Evolutionary conservation across 805 yeast species (phyloP).

Genomic region (Candida vaughaniae): DNA sequence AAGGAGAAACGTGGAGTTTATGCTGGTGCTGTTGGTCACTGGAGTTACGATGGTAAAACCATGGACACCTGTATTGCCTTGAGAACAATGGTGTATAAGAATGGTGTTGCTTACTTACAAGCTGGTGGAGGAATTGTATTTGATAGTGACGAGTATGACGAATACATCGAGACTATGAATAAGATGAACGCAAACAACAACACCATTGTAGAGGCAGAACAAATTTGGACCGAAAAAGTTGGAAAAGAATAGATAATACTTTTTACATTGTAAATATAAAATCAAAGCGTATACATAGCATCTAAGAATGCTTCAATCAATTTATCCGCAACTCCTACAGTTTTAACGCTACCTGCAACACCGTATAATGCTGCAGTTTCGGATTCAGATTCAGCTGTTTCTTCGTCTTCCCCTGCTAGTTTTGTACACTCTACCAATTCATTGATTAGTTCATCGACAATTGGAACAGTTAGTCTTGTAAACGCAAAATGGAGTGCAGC

Average conservation of each 20-base stretch:
- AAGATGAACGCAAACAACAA: constrained; percentile 92
- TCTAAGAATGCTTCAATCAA: constrained; percentile 81
- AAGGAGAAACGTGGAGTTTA: constrained; percentile 92
- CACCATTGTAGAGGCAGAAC: constrained; percentile 91
- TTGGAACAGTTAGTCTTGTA: constrained; percentile 65
- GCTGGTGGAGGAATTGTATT: constrained; percentile 99
- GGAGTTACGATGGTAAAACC: constrained; percentile 92
- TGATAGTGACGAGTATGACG: constrained; percentile 94
- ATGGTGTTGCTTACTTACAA: constrained; percentile 87
- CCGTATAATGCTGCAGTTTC: constrained; percentile 93
- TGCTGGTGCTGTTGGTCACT: constrained; percentile 98
- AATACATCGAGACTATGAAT: constrained; percentile 94
- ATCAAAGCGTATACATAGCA: constrained; percentile 59
- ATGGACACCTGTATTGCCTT: constrained; percentile 98
- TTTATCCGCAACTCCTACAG: constrained; percentile 79
- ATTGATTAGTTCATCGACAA: constrained; percentile 56
- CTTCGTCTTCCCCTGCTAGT: constrained; percentile 23
- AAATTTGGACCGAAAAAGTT: constrained; percentile 52
- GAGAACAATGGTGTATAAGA: constrained; percentile 94
- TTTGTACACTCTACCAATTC: constrained; percentile 48
- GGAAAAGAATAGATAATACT: constrained; percentile 2
- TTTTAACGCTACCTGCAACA: constrained; percentile 87
- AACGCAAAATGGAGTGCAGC: constrained; percentile 89
- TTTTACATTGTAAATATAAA: background rate
- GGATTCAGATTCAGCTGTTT: constrained; percentile 26